A percentile compares a stretch with the other conserved stretches of the same genome.
Conservation (phyloP, 2,329 filamentous ascomycete genomes). For the Exophiala sp. region DNA sequence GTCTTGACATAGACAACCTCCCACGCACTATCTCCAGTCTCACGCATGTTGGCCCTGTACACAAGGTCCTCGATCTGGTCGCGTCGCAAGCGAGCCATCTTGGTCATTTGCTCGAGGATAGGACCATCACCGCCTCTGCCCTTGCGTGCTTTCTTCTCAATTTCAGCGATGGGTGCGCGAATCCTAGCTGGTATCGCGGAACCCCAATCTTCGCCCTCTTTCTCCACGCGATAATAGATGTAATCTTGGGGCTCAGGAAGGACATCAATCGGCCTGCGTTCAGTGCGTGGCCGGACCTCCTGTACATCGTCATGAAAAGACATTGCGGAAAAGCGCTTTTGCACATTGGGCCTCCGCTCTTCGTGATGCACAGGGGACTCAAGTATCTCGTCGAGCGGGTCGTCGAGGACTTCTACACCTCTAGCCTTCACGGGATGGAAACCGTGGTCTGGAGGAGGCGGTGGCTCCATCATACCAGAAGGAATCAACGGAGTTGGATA, state of each 20-base stretch:
- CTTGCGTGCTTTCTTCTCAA: conserved; percentile 19
- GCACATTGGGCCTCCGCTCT: conserved; percentile 16
- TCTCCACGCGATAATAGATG: conserved; percentile 19
- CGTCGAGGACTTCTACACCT: conserved; percentile 2
- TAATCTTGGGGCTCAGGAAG: conserved; percentile 16
- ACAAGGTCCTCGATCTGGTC: conserved; percentile 17
- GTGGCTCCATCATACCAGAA: conserved; percentile 15
- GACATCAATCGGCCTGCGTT: conserved; percentile 7
- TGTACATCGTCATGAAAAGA: conserved; percentile 13
- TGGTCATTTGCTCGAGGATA: conserved; percentile 16
- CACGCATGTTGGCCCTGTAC: conserved; percentile 12
- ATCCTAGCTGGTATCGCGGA: conserved; percentile 10
- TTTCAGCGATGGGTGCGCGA: conserved; percentile 14
- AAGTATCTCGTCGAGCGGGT: conserved; percentile 3
- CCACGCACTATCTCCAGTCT: conserved; percentile 16
- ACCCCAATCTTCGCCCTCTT: conserved; percentile 21
- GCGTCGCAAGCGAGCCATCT: conserved; percentile 17
- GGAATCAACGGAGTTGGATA: conserved; percentile 13
- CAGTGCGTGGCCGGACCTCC: conserved; percentile 9
- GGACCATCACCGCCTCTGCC: conserved; percentile 14
- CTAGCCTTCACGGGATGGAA: conserved; percentile 13
- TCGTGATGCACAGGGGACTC: conserved; percentile 12
- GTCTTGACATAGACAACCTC: conserved; percentile 22
- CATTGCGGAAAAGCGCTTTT: conserved; percentile 20
- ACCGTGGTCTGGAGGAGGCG: conserved; percentile 17